These are phyloP conservation scores for Fistulifera pelliculosa DNA, from an alignment of 108 stramenopile genomes.

Conservation along the genomic window DNA sequence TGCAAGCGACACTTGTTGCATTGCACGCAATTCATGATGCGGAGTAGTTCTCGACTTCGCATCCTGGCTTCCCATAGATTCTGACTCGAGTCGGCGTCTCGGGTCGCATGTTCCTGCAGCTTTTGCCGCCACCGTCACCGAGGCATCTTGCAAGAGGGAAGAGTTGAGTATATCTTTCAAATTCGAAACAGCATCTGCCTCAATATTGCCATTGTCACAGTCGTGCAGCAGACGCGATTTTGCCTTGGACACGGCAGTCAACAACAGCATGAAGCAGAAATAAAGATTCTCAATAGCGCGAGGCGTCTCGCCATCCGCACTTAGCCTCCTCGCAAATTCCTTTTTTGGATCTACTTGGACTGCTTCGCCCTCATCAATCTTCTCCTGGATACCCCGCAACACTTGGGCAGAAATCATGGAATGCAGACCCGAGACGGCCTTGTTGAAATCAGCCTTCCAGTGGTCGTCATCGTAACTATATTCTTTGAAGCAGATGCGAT, in stretches of 20 bases:
- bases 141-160: constrained; percentile 48
- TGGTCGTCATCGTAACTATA: constrained; percentile 67
- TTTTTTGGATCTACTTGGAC: constrained; percentile 35
- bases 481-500: constrained; percentile 58
- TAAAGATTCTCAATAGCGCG: constrained; percentile 89
- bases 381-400: constrained; percentile 58
- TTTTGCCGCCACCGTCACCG: constrained; percentile 45
- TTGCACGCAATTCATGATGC: constrained; percentile 96
- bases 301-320: constrained; percentile 65
- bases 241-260: constrained; percentile 75
- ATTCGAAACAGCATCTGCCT: constrained; percentile 18
- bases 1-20: constrained; percentile 95
- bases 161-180: constrained; percentile 36
- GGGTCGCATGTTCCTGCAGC: constrained; percentile 50
- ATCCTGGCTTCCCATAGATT: constrained; percentile 79
- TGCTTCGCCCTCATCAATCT: constrained; percentile 39
- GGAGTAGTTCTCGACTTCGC: constrained; percentile 80
- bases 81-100: constrained; percentile 27
- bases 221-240: constrained; percentile 56
- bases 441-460: constrained; percentile 89
- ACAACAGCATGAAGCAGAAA: constrained; percentile 87
- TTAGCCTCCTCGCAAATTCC: constrained; percentile 72
- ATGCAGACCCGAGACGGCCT: constrained; percentile 79
- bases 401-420: constrained; percentile 78
- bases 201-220: constrained; percentile 50